A percentile compares a stretch with the other conserved stretches of the same genome.
Evolutionary conservation across 805 yeast species (phyloP).

Genomic region (Teunomyces cretensis): DNA sequence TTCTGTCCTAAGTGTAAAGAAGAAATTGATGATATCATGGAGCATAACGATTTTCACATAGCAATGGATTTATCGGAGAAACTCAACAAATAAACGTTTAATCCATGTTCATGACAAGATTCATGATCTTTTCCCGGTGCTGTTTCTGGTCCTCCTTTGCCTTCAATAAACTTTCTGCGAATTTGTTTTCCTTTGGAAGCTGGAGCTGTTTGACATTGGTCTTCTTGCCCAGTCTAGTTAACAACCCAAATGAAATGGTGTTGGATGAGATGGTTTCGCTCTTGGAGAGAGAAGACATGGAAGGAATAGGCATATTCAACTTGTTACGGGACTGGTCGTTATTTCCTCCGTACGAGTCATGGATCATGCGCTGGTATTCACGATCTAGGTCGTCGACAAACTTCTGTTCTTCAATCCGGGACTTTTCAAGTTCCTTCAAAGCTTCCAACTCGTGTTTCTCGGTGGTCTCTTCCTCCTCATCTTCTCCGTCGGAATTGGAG

Average conservation of each 20-base stretch:
- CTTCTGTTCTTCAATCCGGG: conserved; percentile 9
- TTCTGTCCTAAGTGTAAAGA: conserved; percentile 28
- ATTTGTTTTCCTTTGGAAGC: conserved; percentile 54
- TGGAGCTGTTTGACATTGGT: conserved; percentile 41
- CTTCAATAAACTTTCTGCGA: conserved; percentile 52
- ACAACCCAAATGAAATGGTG: conserved; percentile 48
- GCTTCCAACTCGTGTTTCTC: conserved; percentile 16
- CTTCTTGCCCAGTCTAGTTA: conserved; percentile 55
- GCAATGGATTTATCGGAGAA: conserved; percentile 50
- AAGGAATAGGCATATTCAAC: conserved; percentile 26
- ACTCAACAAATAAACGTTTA: conserved; percentile 22
- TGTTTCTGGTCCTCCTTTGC: conserved; percentile 50
- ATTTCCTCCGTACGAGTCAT: conserved; percentile 48
- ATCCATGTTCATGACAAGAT: conserved; percentile 49
- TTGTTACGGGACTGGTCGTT: conserved; percentile 10
- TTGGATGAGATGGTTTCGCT: background rate
- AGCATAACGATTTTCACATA: conserved; percentile 56
- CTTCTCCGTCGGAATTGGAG: conserved; percentile 11
- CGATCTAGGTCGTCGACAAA: conserved; percentile 54
- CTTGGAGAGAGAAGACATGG: conserved; percentile 7
- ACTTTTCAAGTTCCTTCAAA: conserved; percentile 4
- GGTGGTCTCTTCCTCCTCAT: conserved; percentile 12
- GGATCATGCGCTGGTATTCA: conserved; percentile 53
- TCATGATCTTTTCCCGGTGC: conserved; percentile 58
- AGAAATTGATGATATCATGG: conserved; percentile 33